Conservation (phyloP, 2,329 filamentous ascomycete species). For the Fulvia fulva region DNA sequence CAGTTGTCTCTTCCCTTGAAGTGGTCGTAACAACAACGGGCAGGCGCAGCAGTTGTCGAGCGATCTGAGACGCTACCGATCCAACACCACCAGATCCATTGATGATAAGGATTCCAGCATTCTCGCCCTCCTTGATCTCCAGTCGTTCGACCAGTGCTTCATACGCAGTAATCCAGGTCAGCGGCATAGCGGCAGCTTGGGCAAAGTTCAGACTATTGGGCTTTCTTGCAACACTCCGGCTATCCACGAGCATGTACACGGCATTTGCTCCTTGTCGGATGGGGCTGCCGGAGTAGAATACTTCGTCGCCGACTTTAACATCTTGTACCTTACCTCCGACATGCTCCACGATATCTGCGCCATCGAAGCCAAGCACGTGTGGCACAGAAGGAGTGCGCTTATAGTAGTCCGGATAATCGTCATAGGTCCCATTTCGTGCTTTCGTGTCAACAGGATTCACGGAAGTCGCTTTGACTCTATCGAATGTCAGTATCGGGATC, state of each 20-base stretch:
- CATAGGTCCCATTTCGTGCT: slow-evolving; percentile 31
- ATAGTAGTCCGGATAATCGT: slow-evolving; percentile 39
- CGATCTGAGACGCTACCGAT: slow-evolving; percentile 44
- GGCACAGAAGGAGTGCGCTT: slow-evolving; percentile 26
- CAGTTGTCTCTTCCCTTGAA: slow-evolving; percentile 39
- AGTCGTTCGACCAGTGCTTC: slow-evolving; percentile 43
- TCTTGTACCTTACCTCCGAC: slow-evolving; percentile 31
- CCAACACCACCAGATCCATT: slow-evolving; percentile 47
- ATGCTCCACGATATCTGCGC: slow-evolving; percentile 37
- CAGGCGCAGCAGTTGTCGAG: slow-evolving; percentile 37
- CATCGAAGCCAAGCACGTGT: slow-evolving; percentile 45
- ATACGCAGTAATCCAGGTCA: slow-evolving; percentile 45
- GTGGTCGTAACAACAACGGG: slow-evolving; percentile 45
- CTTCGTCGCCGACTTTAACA: slow-evolving; percentile 42
- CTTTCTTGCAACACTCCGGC: slow-evolving; percentile 38
- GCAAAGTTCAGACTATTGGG: slow-evolving; percentile 39
- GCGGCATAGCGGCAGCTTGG: slow-evolving; percentile 42
- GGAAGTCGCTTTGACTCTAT: slow-evolving; percentile 36
- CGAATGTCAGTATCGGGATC: slow-evolving; percentile 2
- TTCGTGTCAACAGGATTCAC: slow-evolving; percentile 42
- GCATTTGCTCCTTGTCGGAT: slow-evolving; percentile 42
- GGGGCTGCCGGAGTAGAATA: slow-evolving; percentile 43
- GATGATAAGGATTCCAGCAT: slow-evolving; percentile 39
- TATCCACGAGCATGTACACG: slow-evolving; percentile 42
- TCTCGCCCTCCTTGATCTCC: slow-evolving; percentile 37